These are phyloP conservation scores for Apiotrichum gracile DNA, from an alignment of 1,284 basidiomycete genomes.

Conservation along the genomic window DNA sequence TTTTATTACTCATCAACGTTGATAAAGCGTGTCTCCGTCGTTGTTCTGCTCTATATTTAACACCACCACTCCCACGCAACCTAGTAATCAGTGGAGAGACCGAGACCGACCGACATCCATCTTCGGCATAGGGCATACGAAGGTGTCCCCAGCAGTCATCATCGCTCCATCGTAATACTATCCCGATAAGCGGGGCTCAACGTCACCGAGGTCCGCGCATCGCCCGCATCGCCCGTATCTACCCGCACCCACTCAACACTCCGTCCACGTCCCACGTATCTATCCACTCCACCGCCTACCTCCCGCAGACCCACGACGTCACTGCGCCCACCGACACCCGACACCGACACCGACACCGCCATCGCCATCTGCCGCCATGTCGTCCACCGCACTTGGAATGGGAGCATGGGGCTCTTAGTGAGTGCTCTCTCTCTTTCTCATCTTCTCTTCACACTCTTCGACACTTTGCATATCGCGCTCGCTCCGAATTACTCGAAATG, in stretches of 20 bases:
- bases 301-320: no score
- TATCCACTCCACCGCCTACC: neutral
- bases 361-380: neutral
- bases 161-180: neutral
- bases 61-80: no score
- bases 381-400: neutral
- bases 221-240: neutral
- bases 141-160: neutral
- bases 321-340: no score
- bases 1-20: no score
- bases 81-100: no score
- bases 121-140: neutral
- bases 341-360: no score
- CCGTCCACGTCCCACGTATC: neutral
- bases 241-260: neutral
- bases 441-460: neutral
- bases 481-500: no score
- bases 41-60: no score
- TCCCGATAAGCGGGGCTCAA: neutral
- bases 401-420: conserved; percentile 1
- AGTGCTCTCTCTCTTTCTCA: neutral
- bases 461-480: no score
- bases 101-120: no score
- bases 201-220: neutral
- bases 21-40: no score